Conservation (phyloP, 208 protist species). For the Trypanosoma caninum region DNA sequence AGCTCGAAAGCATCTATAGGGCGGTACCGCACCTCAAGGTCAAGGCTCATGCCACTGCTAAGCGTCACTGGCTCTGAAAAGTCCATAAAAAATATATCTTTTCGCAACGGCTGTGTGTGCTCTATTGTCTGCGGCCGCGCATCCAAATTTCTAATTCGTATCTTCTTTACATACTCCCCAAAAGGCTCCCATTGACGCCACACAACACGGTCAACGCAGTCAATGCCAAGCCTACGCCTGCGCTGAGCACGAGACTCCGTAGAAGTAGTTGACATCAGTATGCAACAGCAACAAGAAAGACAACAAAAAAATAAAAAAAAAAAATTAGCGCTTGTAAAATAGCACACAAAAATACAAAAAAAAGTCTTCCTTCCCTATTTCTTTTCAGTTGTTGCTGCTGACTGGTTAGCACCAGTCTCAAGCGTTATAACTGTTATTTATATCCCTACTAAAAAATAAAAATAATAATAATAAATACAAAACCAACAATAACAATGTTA, state of each 20-base stretch:
- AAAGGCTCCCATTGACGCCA: conserved; percentile 89
- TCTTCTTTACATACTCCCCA: conserved; percentile 76
- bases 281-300: not conserved
- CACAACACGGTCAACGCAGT: conserved; percentile 72
- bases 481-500: no score
- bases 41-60: conserved; percentile 71
- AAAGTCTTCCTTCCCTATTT: no score
- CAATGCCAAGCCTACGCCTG: conserved; percentile 68
- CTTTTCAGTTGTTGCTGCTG: no score
- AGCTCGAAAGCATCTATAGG: conserved; percentile 67
- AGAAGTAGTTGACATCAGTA: not conserved
- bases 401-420: no score
- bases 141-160: conserved; percentile 89
- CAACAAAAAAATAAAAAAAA: no score
- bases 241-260: conserved; percentile 46
- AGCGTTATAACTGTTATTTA: no score
- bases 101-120: conserved; percentile 73
- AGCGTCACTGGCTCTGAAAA: conserved; percentile 86
- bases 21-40: conserved; percentile 73
- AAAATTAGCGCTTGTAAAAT: not conserved
- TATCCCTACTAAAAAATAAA: no score
- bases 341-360: not conserved
- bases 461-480: no score
- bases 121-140: conserved; percentile 61
- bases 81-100: conserved; percentile 74